These are phyloP conservation scores for Rhodamnia argentea DNA, from an alignment of 345 rosid species.

Conservation along the genomic window DNA sequence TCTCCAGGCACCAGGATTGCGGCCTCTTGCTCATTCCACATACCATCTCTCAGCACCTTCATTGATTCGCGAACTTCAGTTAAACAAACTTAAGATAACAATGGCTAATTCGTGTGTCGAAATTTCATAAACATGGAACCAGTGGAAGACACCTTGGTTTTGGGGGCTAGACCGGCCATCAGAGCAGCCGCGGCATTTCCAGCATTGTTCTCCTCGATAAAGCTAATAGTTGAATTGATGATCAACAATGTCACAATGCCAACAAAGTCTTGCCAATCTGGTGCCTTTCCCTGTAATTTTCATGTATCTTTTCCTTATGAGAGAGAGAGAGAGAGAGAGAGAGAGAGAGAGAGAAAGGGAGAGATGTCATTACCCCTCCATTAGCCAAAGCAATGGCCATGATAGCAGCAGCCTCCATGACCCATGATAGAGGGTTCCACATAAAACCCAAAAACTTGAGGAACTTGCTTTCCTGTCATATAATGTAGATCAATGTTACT, in stretches of 20 bases:
- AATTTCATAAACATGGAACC: not conserved
- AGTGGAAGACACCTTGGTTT: constrained; percentile 17
- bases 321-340: not conserved
- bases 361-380: constrained; percentile 6
- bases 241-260: constrained; percentile 28
- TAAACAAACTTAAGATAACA: not conserved
- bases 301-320: not conserved
- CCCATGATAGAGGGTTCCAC: constrained; percentile 20
- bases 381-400: constrained; percentile 16
- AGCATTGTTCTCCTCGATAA: constrained; percentile 42
- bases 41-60: constrained; percentile 38
- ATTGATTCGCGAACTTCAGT: not conserved
- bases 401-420: constrained; percentile 13
- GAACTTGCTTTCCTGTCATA: constrained; percentile 7
- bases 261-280: constrained; percentile 43
- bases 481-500: not conserved
- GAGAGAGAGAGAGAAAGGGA: not conserved
- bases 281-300: constrained; percentile 25
- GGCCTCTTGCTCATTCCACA: constrained; percentile 38
- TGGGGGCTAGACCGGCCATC: constrained; percentile 42
- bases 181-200: constrained; percentile 45
- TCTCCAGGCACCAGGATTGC: constrained; percentile 38
- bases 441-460: constrained; percentile 16
- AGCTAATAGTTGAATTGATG: constrained; percentile 42
- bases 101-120: not conserved